These are phyloP conservation scores for Trypanosoma congolense DNA, from an alignment of 208 protist species.

Conservation along the genomic window DNA sequence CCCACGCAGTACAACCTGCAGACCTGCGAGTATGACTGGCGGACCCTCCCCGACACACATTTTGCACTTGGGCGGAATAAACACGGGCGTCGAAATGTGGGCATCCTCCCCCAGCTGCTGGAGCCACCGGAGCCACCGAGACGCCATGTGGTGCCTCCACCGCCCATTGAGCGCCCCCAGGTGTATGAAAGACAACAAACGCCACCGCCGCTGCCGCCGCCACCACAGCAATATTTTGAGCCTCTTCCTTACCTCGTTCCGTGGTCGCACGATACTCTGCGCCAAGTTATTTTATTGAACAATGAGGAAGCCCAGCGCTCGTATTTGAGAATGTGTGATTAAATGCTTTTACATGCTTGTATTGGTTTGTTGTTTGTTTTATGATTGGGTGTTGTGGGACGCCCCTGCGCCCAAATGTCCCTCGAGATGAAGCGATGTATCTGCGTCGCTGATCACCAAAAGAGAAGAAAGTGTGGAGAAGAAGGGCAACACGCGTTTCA, in stretches of 20 bases:
- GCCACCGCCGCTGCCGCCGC: background rate
- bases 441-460: too few species aligned
- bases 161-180: background rate
- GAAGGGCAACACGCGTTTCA: too few species aligned
- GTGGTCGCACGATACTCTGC: constrained; percentile 72
- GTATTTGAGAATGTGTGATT: too few species aligned
- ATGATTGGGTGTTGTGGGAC: too few species aligned
- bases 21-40: constrained; percentile 76
- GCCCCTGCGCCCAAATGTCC: too few species aligned
- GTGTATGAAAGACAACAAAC: background rate
- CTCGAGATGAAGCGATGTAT: too few species aligned
- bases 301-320: constrained; percentile 37
- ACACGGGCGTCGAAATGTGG: constrained; percentile 23
- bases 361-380: too few species aligned
- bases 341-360: too few species aligned
- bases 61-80: constrained; percentile 19
- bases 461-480: too few species aligned
- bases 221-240: too few species aligned
- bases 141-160: background rate
- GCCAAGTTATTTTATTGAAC: constrained; percentile 32
- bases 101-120: constrained; percentile 1
- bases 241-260: constrained; percentile 2
- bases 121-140: background rate
- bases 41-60: constrained; percentile 54
- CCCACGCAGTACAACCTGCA: constrained; percentile 73